Base-by-base conservation (phyloP, 495 filamentous ascomycete genomes). In the Gamarada debralockiae region DNA sequence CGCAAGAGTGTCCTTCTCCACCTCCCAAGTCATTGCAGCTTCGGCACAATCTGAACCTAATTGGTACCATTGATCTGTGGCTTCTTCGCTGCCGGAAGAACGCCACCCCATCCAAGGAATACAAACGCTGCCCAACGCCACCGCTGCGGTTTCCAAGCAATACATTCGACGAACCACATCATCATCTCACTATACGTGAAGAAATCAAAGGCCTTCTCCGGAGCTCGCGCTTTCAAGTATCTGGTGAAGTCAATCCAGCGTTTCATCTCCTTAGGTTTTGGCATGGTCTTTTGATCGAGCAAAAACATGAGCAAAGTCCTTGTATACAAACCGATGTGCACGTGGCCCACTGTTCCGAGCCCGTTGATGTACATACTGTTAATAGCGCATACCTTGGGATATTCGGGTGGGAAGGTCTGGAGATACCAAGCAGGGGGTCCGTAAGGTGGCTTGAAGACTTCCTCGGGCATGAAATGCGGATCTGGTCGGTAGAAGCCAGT, bases 151-250 rank as follows among this genome's bases (percentile, higher is more conserved):
- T n/a, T n/a, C n/a, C n/a, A n/a, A n/a, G n/a, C n/a, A n/a, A n/a
- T n/a, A n/a, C n/a, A n/a, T n/a, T n/a, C n/a, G n/a, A n/a, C n/a
- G n/a, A n/a, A n/a, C n/a, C n/a, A n/a, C n/a, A n/a, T n/a, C n/a
- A n/a, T n/a, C n/a, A n/a, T n/a, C n/a, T n/a, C n/a, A n/a, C n/a
- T n/a, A n/a, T n/a, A n/a, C n/a, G n/a, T n/a, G n/a, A n/a, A n/a
- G n/a, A n/a, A n/a, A n/a, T n/a, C n/a, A n/a, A n/a, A 50, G 12
- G 43, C 43, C 38, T 40, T 40, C 38, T 17, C 38, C 6, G 38
- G 38, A 40, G 38, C 7, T 6, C 38, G 6, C 38, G 38, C 7
- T 40, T 40, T 40, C 6, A 40, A 17, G 15, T 13, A 40, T 40
- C 38, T 9, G 6, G 38, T 40, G 15, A 40, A 40, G 15, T 40